phyloP scores from a whole-genome alignment of 2,329 filamentous ascomycete genomes.

The Remersonia thermophila region DNA sequence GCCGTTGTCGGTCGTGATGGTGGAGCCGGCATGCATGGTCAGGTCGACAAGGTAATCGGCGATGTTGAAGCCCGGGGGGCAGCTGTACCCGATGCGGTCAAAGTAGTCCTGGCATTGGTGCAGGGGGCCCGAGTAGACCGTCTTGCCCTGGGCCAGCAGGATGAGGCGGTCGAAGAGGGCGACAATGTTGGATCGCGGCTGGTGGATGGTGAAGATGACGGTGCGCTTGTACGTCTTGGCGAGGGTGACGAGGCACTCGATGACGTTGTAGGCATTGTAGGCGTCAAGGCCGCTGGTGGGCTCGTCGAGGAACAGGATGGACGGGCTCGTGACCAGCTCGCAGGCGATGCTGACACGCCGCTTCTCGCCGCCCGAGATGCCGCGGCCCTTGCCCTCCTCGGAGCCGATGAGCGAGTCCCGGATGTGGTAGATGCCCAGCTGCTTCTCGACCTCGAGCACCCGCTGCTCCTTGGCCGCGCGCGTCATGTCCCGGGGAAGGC shows the following conservation, averaged over 20 bases:
- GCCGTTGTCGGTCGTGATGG: slow-evolving; percentile 47
- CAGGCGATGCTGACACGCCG: slow-evolving; percentile 93
- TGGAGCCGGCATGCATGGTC: slow-evolving; percentile 81
- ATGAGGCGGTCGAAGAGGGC: slow-evolving; percentile 92
- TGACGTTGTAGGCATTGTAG: slow-evolving; percentile 95
- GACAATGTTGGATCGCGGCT: slow-evolving; percentile 95
- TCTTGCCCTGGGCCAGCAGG: slow-evolving; percentile 74
- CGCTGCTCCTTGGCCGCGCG: slow-evolving; percentile 76
- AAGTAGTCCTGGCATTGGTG: slow-evolving; percentile 84
- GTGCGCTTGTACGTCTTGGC: slow-evolving; percentile 96
- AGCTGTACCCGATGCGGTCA: slow-evolving; percentile 79
- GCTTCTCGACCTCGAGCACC: slow-evolving; percentile 85
- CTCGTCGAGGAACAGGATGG: slow-evolving; percentile 93
- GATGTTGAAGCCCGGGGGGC: slow-evolving; percentile 95
- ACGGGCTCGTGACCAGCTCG: slow-evolving; percentile 92
- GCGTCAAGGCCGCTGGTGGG: slow-evolving; percentile 93
- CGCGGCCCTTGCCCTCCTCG: slow-evolving; percentile 84
- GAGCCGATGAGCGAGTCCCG: slow-evolving; percentile 92
- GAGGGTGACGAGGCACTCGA: slow-evolving; percentile 87
- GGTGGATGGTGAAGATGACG: slow-evolving; percentile 96
- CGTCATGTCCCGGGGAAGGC: slow-evolving; percentile 88
- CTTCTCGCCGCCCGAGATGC: slow-evolving; percentile 95
- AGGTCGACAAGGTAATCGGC: slow-evolving; percentile 95
- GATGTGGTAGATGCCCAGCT: slow-evolving; percentile 89
- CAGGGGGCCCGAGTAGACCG: slow-evolving; percentile 90